Conservation (phyloP, 176 grass and related monocot genomes). For the Zea luxurians region DNA sequence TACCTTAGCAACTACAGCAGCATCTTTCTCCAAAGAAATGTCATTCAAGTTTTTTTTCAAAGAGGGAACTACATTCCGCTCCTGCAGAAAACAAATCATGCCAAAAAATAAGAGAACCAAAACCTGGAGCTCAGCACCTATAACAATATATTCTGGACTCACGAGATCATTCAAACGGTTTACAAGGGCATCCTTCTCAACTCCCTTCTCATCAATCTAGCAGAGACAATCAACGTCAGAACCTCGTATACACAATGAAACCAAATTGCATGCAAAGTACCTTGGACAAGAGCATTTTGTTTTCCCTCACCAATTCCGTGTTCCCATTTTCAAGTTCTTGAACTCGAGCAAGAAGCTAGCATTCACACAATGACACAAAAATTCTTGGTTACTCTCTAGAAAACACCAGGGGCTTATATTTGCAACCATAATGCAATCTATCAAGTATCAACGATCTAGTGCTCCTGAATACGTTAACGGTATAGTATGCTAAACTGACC, state of each 20-base stretch:
- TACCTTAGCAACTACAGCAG: constrained; percentile 83
- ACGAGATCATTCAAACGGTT: constrained; percentile 75
- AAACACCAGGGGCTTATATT: neutral
- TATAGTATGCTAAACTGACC: constrained; percentile 35
- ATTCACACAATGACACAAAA: constrained; percentile 22
- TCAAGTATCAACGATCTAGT: neutral
- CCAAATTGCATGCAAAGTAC: constrained; percentile 34
- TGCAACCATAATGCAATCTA: neutral
- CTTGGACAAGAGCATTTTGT: constrained; percentile 63
- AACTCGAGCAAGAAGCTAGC: constrained; percentile 59
- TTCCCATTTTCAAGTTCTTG: constrained; percentile 74
- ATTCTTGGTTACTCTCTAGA: neutral
- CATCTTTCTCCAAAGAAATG: constrained; percentile 85
- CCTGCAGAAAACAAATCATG: constrained; percentile 46
- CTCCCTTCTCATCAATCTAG: constrained; percentile 74
- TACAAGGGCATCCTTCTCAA: constrained; percentile 71
- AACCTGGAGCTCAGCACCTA: neutral
- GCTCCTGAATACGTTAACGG: neutral
- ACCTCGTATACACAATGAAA: neutral
- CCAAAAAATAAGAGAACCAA: neutral
- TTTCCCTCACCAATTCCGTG: constrained; percentile 59
- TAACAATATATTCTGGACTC: constrained; percentile 39
- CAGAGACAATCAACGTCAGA: constrained; percentile 22
- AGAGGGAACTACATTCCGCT: constrained; percentile 60
- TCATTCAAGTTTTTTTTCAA: constrained; percentile 18